Evolutionary conservation across 2,329 filamentous ascomycete genomes (phyloP).

Genomic region (Monilinia fructicola): DNA sequence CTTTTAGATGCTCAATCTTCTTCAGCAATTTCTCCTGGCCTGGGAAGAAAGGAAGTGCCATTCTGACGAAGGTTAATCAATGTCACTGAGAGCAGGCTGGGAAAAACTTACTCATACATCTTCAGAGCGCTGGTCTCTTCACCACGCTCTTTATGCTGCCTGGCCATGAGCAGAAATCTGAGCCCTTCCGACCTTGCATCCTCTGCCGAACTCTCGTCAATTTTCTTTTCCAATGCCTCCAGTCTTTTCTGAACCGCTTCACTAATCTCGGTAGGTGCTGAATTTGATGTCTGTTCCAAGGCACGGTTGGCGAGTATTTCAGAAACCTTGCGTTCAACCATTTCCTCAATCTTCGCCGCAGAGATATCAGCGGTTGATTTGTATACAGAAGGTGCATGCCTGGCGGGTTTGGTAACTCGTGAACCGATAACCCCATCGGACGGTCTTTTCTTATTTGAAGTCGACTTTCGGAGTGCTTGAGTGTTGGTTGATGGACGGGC

Average conservation of each 20-base stretch:
- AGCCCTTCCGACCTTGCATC: slow-evolving; percentile 79
- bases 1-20: slow-evolving; percentile 65
- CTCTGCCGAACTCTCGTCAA: slow-evolving; percentile 65
- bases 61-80: slow-evolving; percentile 46
- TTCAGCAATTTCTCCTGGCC: slow-evolving; percentile 73
- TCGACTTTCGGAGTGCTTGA: slow-evolving; percentile 38
- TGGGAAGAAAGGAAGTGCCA: slow-evolving; percentile 82
- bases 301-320: slow-evolving; percentile 82
- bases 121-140: slow-evolving; percentile 75
- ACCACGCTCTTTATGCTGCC: slow-evolving; percentile 82
- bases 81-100: not conserved
- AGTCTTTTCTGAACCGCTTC: slow-evolving; percentile 78
- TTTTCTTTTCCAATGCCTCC: slow-evolving; percentile 81
- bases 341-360: slow-evolving; percentile 77
- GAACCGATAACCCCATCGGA: slow-evolving; percentile 37
- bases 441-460: slow-evolving; percentile 41
- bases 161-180: slow-evolving; percentile 83
- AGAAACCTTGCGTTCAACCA: slow-evolving; percentile 88
- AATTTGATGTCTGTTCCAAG: slow-evolving; percentile 53
- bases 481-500: slow-evolving; percentile 36
- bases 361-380: slow-evolving; percentile 51
- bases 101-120: slow-evolving; percentile 59
- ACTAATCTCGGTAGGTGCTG: slow-evolving; percentile 55
- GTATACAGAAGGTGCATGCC: slow-evolving; percentile 38
- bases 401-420: slow-evolving; percentile 52